Conservation (phyloP, 108 stramenopile genomes). For the Nitzschia sp. region DNA sequence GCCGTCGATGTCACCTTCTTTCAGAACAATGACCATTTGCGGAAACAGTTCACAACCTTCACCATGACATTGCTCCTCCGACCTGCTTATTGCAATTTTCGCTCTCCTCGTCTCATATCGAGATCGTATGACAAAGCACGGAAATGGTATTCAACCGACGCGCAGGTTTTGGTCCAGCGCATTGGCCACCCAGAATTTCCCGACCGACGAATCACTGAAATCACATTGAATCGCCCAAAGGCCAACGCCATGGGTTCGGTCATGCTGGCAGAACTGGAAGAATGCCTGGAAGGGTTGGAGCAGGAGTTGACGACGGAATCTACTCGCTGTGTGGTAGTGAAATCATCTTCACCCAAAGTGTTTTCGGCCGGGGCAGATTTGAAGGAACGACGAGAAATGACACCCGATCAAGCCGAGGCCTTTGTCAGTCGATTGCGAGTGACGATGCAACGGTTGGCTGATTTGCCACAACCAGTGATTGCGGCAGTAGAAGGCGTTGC, state of each 20-base stretch:
- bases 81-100: neutral
- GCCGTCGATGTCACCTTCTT: neutral
- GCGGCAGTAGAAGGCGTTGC: slow-evolving; percentile 82
- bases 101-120: neutral
- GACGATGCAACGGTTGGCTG: slow-evolving; percentile 57
- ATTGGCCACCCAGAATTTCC: slow-evolving; percentile 4
- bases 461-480: slow-evolving; percentile 73
- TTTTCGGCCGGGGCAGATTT: slow-evolving; percentile 94
- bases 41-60: neutral
- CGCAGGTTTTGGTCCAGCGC: slow-evolving; percentile 24
- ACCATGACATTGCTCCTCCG: neutral
- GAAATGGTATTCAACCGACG: slow-evolving; percentile 5
- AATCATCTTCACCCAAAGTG: slow-evolving; percentile 53
- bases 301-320: neutral
- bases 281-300: slow-evolving; percentile 39
- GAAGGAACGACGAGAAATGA: slow-evolving; percentile 75
- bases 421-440: slow-evolving; percentile 62
- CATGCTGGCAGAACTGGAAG: slow-evolving; percentile 41
- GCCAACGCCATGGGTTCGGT: slow-evolving; percentile 62
- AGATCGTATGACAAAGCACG: neutral
- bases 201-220: slow-evolving; percentile 16
- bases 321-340: slow-evolving; percentile 60
- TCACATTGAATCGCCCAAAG: slow-evolving; percentile 57
- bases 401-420: slow-evolving; percentile 49
- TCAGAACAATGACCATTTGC: neutral